These are phyloP conservation scores for Apiotrichum domesticum DNA, from an alignment of 1,284 basidiomycete genomes.

Conservation along the genomic window DNA sequence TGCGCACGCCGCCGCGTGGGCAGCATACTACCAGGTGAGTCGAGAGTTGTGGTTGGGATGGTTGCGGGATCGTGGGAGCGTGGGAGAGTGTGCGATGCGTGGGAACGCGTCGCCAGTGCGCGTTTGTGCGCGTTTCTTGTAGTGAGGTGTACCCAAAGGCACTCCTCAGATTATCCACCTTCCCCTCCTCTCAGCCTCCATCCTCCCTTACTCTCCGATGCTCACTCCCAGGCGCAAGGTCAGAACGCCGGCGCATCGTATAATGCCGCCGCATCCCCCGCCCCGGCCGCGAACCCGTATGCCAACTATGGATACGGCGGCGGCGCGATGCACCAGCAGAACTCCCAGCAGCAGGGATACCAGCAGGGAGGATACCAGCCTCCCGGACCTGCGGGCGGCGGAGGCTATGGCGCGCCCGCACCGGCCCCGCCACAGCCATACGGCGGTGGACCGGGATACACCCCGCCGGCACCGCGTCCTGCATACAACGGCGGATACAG, in stretches of 20 bases:
- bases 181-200: neutral
- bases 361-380: neutral
- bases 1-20: conserved; percentile 44
- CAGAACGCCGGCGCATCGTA: conserved; percentile 1
- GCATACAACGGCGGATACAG: neutral
- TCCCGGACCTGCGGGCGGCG: neutral
- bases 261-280: conserved; percentile 8
- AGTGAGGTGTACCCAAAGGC: no score
- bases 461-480: conserved; percentile 8
- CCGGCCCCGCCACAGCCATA: conserved; percentile 9
- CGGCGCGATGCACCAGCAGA: conserved; percentile 28
- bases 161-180: no score
- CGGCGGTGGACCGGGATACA: conserved; percentile 13
- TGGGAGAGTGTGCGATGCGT: no score
- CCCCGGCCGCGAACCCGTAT: conserved; percentile 30
- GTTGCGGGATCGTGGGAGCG: no score
- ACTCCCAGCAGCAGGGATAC: neutral
- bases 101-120: no score
- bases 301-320: conserved; percentile 46
- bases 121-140: no score
- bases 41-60: no score
- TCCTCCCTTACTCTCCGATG: neutral
- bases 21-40: conserved; percentile 43
- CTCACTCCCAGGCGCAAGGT: conserved; percentile 5
- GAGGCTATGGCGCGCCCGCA: neutral